phyloP scores from a whole-genome alignment of 352 stramenopile species.

The Globisporangium solare region DNA sequence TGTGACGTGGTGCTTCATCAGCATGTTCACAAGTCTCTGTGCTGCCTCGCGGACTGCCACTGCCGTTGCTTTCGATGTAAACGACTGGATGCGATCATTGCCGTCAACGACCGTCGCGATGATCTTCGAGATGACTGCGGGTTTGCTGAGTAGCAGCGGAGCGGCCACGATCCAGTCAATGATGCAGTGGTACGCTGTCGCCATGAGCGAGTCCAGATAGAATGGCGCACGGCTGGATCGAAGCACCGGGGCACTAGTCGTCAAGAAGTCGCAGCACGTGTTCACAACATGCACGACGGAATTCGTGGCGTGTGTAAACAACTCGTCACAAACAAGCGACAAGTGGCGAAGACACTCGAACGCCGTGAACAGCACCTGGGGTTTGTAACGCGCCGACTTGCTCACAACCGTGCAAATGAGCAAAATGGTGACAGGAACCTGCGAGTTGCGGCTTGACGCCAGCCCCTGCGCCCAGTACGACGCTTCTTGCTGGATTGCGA shows the following conservation, averaged over 20 bases:
- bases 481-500: slow-evolving; percentile 85
- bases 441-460: slow-evolving; percentile 77
- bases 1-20: slow-evolving; percentile 86
- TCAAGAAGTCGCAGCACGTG: slow-evolving; percentile 84
- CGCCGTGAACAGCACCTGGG: slow-evolving; percentile 78
- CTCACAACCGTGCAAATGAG: slow-evolving; percentile 80
- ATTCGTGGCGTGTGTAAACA: slow-evolving; percentile 71
- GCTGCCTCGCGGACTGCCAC: slow-evolving; percentile 64
- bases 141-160: slow-evolving; percentile 66
- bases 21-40: slow-evolving; percentile 78
- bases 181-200: slow-evolving; percentile 72
- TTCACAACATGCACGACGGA: slow-evolving; percentile 82
- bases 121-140: slow-evolving; percentile 73
- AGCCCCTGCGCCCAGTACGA: slow-evolving; percentile 77
- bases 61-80: slow-evolving; percentile 40
- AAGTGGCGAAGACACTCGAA: slow-evolving; percentile 84
- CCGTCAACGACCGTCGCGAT: slow-evolving; percentile 79
- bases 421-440: slow-evolving; percentile 82
- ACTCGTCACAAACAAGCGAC: slow-evolving; percentile 67
- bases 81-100: slow-evolving; percentile 65
- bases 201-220: slow-evolving; percentile 82
- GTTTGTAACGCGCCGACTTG: slow-evolving; percentile 80
- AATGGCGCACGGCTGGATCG: slow-evolving; percentile 69
- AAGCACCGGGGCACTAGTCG: slow-evolving; percentile 65
- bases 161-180: slow-evolving; percentile 82